Conservation (phyloP, 2,329 filamentous ascomycete genomes). For the Didymella pinodella region DNA sequence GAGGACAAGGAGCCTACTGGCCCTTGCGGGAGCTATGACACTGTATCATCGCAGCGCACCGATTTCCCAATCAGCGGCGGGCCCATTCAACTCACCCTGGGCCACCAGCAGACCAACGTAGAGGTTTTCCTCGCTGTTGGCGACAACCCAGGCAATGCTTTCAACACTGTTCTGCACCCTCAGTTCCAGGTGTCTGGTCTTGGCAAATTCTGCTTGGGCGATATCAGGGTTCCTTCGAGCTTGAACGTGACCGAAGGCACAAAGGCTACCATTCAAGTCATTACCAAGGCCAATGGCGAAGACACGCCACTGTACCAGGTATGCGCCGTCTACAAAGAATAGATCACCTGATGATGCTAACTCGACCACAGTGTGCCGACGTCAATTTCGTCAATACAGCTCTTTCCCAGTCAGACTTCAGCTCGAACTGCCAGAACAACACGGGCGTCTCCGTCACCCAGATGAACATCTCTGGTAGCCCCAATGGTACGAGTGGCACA, state of each 20-base stretch:
- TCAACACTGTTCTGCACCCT: conserved; percentile 72
- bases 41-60: conserved; percentile 55
- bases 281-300: conserved; percentile 66
- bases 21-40: conserved; percentile 61
- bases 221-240: conserved; percentile 62
- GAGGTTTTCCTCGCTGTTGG: conserved; percentile 63
- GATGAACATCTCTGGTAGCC: conserved; percentile 54
- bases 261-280: conserved; percentile 72
- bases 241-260: conserved; percentile 66
- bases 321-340: conserved; percentile 24
- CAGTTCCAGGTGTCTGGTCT: conserved; percentile 67
- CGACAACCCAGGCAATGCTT: conserved; percentile 64
- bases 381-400: conserved; percentile 69
- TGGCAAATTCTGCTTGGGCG: conserved; percentile 71
- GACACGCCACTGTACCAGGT: conserved; percentile 72
- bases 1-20: conserved; percentile 57
- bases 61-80: conserved; percentile 59
- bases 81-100: conserved; percentile 61
- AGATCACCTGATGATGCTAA: conserved; percentile 20
- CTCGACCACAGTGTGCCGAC: conserved; percentile 69
- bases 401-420: conserved; percentile 54
- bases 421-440: conserved; percentile 65
- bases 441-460: conserved; percentile 60
- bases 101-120: conserved; percentile 61
- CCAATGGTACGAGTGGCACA: conserved; percentile 57